Evolutionary conservation across 805 yeast genomes (phyloP).

Genomic region (Sugiyamaella smithiae): DNA sequence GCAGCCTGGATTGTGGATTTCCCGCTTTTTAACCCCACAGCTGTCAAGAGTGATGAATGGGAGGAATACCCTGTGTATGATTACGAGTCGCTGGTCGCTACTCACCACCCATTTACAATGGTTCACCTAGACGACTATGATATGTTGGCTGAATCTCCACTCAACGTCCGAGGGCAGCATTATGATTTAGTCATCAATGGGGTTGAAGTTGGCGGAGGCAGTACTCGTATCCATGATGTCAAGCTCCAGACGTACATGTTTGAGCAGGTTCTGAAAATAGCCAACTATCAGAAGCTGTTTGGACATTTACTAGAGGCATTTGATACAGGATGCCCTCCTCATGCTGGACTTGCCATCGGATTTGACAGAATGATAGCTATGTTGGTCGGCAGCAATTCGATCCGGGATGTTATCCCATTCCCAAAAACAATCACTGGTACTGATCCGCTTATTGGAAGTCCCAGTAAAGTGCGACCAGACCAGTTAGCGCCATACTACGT

Average conservation of each 20-base stretch:
- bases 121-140: conserved; percentile 66
- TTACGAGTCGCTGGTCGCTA: conserved; percentile 50
- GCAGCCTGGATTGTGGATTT: conserved; percentile 82
- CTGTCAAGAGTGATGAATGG: conserved; percentile 18
- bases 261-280: conserved; percentile 57
- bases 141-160: conserved; percentile 51
- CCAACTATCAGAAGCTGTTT: conserved; percentile 59
- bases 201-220: conserved; percentile 96
- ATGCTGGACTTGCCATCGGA: conserved; percentile 95
- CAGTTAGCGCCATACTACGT: conserved; percentile 58
- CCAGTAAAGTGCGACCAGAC: conserved; percentile 56
- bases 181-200: conserved; percentile 94
- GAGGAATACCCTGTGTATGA: conserved; percentile 63
- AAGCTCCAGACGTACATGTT: conserved; percentile 72
- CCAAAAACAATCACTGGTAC: conserved; percentile 89
- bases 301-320: conserved; percentile 84
- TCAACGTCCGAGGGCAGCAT: conserved; percentile 79
- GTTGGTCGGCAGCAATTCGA: conserved; percentile 71
- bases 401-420: conserved; percentile 92
- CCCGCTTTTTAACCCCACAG: conserved; percentile 79
- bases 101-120: conserved; percentile 99
- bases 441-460: conserved; percentile 86
- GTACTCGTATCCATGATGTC: conserved; percentile 89
- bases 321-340: conserved; percentile 95
- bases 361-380: conserved; percentile 92